phyloP scores from a whole-genome alignment of 179 eudicot species.

The Silene coronaria region DNA sequence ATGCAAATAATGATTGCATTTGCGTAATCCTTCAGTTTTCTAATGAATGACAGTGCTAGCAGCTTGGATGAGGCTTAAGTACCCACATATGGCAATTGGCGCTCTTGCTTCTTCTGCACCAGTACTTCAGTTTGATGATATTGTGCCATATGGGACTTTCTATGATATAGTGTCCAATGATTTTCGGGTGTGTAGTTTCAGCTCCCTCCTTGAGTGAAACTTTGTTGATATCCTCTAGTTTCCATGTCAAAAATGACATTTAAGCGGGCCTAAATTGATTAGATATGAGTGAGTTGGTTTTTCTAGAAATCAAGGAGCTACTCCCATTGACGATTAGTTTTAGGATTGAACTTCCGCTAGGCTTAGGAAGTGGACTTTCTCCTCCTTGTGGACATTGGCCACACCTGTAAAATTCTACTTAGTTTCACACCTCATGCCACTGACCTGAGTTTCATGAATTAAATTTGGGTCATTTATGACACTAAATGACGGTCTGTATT shows the following conservation, averaged over 20 bases:
- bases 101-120: constrained; percentile 96
- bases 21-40: background rate
- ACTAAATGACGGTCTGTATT: background rate
- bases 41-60: constrained; percentile 65
- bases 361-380: background rate
- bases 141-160: constrained; percentile 75
- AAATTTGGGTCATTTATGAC: background rate
- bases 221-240: background rate
- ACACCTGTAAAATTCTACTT: too few species aligned
- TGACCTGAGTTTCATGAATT: too few species aligned
- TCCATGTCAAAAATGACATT: background rate
- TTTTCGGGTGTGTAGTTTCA: constrained; percentile 47
- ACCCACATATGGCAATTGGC: constrained; percentile 81
- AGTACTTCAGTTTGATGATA: constrained; percentile 82
- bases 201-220: background rate
- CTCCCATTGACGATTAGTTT: background rate
- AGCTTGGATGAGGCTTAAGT: constrained; percentile 95
- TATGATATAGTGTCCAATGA: constrained; percentile 69
- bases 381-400: too few species aligned
- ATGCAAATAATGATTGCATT: background rate
- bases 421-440: too few species aligned
- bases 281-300: background rate
- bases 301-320: background rate
- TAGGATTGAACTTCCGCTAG: too few species aligned
- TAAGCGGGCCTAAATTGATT: background rate